These are phyloP conservation scores for Schwanniomyces occidentalis DNA, from an alignment of 805 yeast species.

Conservation along the genomic window DNA sequence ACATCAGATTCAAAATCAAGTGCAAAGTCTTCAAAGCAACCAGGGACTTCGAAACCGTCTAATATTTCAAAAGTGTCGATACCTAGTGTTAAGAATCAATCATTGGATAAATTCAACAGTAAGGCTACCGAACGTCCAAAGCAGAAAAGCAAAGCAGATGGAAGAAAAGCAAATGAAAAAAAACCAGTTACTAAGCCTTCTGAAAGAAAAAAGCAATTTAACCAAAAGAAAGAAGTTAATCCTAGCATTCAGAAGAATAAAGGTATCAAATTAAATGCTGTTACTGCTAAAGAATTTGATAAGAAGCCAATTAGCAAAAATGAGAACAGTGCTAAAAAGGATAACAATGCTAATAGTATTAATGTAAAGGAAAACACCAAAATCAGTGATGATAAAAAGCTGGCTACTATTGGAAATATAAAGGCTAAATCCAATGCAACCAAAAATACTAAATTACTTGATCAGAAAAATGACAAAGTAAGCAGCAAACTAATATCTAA, in stretches of 20 bases:
- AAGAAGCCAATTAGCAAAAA: neutral
- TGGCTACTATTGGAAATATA: neutral
- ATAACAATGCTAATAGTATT: neutral
- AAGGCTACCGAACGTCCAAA: neutral
- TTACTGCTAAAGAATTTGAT: neutral
- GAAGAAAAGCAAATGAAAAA: constrained; percentile 1
- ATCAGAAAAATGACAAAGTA: too few relatives aligned
- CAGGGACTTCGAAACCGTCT: too few relatives aligned
- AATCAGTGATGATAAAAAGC: neutral
- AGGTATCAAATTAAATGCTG: too few relatives aligned
- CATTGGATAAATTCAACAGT: neutral
- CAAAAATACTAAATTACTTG: too few relatives aligned
- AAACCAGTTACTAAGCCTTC: too few relatives aligned
- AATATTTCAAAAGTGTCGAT: neutral
- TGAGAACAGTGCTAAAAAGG: neutral
- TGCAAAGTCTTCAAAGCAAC: too few relatives aligned
- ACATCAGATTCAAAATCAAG: neutral
- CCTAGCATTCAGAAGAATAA: too few relatives aligned
- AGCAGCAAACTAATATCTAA: too few relatives aligned
- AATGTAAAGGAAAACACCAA: neutral
- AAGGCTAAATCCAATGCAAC: neutral
- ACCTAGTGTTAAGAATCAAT: neutral
- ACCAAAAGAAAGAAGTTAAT: too few relatives aligned
- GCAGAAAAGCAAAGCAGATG: constrained; percentile 4
- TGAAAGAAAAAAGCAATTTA: too few relatives aligned